phyloP scores from a whole-genome alignment of 495 filamentous ascomycete genomes.

The Xylaria curta region DNA sequence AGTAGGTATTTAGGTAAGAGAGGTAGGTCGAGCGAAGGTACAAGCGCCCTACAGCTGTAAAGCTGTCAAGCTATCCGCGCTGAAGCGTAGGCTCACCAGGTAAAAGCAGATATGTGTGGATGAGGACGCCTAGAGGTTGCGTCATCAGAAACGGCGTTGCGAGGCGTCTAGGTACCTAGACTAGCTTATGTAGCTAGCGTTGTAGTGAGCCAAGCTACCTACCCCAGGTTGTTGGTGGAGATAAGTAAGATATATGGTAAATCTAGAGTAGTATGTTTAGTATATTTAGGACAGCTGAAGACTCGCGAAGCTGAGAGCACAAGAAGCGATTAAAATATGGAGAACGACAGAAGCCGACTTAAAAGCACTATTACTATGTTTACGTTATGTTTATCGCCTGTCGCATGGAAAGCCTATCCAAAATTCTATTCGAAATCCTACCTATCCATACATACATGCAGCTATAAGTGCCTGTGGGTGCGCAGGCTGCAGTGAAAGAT shows the following conservation, averaged over 20 bases:
- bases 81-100: neutral
- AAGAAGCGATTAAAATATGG: neutral
- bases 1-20: no score
- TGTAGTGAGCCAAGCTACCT: constrained; percentile 6
- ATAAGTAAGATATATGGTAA: constrained; percentile 7
- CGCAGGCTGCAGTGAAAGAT: neutral
- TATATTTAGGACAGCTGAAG: neutral
- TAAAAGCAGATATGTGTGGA: constrained; percentile 1
- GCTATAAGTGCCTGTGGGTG: neutral
- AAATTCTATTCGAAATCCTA: neutral
- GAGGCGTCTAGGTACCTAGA: constrained; percentile 9
- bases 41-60: neutral
- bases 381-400: neutral
- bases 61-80: neutral
- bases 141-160: constrained; percentile 21
- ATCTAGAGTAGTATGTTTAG: neutral
- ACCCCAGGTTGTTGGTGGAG: neutral
- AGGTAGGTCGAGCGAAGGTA: constrained; percentile 5
- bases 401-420: neutral
- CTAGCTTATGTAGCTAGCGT: constrained; percentile 5
- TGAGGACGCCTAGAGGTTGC: constrained; percentile 20
- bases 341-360: neutral
- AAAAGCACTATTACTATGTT: neutral
- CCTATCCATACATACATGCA: neutral
- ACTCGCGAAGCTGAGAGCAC: neutral